Conservation (phyloP, 2,329 filamentous ascomycete genomes). For the Phyllosticta citrichinensis region DNA sequence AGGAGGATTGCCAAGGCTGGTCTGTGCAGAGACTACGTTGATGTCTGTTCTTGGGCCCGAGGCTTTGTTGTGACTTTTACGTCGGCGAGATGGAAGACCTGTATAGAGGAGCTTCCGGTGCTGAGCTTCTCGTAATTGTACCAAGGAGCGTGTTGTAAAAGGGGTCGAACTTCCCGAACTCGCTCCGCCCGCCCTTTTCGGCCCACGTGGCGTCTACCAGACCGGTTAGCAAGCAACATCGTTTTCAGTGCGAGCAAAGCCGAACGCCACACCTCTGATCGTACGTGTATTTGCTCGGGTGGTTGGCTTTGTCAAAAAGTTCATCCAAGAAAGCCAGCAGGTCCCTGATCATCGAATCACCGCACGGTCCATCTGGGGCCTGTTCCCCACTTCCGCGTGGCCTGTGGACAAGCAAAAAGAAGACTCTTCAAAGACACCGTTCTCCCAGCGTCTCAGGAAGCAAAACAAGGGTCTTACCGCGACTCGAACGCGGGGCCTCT, state of each 20-base stretch:
- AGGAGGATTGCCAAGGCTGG: not conserved
- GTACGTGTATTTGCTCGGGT: no score
- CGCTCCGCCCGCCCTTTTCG: no score
- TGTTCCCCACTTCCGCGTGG: not conserved
- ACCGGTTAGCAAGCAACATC: no score
- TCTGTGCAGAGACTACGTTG: not conserved
- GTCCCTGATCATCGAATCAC: not conserved
- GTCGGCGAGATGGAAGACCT: not conserved
- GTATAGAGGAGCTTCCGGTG: not conserved
- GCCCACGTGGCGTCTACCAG: no score
- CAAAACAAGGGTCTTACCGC: no score
- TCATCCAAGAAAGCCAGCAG: not conserved
- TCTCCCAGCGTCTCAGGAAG: no score
- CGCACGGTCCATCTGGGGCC: not conserved
- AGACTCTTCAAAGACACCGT: no score
- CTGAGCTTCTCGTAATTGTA: no score
- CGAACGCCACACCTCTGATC: not conserved
- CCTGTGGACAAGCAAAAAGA: not conserved
- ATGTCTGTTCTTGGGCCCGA: no score
- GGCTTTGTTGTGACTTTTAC: not conserved
- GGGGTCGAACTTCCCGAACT: no score
- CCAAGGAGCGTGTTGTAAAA: no score
- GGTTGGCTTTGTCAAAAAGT: not conserved
- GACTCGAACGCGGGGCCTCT: not conserved
- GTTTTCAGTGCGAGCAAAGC: not conserved